Conservation (phyloP, 176 grass and related monocot species). For the Cocos nucifera region DNA sequence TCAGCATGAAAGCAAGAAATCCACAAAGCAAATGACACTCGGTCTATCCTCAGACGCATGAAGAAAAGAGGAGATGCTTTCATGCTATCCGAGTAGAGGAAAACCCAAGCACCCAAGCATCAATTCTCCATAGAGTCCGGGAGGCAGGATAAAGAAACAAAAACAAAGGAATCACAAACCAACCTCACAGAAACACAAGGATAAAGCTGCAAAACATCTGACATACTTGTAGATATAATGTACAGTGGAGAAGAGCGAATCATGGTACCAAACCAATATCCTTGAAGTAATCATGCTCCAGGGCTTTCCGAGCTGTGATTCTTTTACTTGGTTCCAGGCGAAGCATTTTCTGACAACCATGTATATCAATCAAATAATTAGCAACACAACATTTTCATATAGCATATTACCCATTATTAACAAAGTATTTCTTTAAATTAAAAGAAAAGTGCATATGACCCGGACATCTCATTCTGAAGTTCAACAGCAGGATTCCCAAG, state of each 20-base stretch:
- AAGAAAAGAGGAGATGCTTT: too few species aligned
- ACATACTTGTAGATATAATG: slow-evolving; percentile 30
- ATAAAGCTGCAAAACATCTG: slow-evolving; percentile 21
- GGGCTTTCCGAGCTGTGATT: slow-evolving; percentile 70
- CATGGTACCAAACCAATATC: slow-evolving; percentile 58
- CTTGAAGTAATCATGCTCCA: slow-evolving; percentile 91
- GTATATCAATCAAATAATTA: background rate
- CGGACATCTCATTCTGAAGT: too few species aligned
- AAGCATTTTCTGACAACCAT: slow-evolving; percentile 68
- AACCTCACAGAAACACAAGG: slow-evolving; percentile 22
- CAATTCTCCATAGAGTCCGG: too few species aligned
- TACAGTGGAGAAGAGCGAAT: slow-evolving; percentile 14
- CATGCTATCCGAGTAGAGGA: too few species aligned
- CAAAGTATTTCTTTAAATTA: too few species aligned
- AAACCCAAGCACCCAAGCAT: too few species aligned
- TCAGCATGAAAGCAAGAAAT: too few species aligned
- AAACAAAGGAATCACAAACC: background rate
- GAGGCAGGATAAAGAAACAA: too few species aligned
- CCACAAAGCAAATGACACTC: too few species aligned
- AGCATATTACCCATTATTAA: background rate
- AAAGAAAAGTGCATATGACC: too few species aligned
- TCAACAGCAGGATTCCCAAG: too few species aligned
- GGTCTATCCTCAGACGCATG: too few species aligned
- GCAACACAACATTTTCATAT: background rate
- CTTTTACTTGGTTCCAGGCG: slow-evolving; percentile 73